Percentiles rank a stretch among this genome's conserved stretches.
These are phyloP conservation scores for Gossypium herbaceum DNA, from an alignment of 345 rosid genomes.

Conservation along the genomic window DNA sequence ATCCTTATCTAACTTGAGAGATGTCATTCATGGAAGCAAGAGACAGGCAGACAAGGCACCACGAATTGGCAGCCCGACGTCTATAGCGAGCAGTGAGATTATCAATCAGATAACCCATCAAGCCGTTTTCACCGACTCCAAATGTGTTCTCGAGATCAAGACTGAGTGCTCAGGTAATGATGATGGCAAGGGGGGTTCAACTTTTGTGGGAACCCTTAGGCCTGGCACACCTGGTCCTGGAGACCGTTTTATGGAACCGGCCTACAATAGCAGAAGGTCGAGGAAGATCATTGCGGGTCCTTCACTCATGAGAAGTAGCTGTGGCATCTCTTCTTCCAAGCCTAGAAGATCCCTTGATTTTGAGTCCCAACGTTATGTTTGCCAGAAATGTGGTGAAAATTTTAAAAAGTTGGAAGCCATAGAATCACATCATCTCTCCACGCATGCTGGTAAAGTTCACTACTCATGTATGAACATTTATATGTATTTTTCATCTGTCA, in stretches of 20 bases:
- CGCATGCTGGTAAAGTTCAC: conserved; percentile 52
- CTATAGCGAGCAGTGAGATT: conserved; percentile 34
- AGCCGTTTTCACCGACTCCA: conserved; percentile 28
- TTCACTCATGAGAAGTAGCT: conserved; percentile 6
- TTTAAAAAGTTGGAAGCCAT: conserved; percentile 41
- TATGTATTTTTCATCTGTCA: conserved; percentile 7
- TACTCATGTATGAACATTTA: neutral
- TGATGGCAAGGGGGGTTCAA: conserved; percentile 6
- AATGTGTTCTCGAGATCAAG: conserved; percentile 32
- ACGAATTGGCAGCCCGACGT: conserved; percentile 41
- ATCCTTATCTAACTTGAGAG: conserved; percentile 38
- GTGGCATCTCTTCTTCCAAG: conserved; percentile 12
- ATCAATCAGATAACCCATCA: conserved; percentile 34
- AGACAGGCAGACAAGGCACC: conserved; percentile 24
- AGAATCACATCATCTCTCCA: conserved; percentile 51
- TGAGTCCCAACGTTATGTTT: conserved; percentile 22
- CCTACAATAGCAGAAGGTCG: conserved; percentile 22
- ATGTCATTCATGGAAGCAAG: conserved; percentile 36
- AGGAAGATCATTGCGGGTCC: neutral
- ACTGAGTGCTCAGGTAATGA: conserved; percentile 14
- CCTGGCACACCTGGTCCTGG: conserved; percentile 31
- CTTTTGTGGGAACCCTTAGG: conserved; percentile 23
- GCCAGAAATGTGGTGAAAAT: conserved; percentile 48
- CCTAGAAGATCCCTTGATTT: conserved; percentile 11
- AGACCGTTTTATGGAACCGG: conserved; percentile 11